phyloP scores from a whole-genome alignment of 108 stramenopile genomes.

The Aurantiochytrium sp. region DNA sequence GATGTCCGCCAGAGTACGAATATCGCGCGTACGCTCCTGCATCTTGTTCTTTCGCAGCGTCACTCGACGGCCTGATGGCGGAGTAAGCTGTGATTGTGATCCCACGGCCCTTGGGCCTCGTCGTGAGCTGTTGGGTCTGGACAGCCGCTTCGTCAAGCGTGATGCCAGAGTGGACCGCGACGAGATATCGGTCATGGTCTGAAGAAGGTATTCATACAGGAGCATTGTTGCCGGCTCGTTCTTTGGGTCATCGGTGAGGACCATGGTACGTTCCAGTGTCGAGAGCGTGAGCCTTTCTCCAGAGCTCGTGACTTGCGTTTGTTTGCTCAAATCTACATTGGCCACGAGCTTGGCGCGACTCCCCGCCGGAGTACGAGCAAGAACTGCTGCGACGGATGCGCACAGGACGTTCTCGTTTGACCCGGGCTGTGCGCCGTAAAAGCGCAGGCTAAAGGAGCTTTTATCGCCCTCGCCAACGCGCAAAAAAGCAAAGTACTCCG shows the following conservation, averaged over 20 bases:
- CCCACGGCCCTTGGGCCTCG: background rate
- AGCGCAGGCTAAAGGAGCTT: background rate
- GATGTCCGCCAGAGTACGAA: background rate
- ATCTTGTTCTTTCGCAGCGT: background rate
- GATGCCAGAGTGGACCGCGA: background rate
- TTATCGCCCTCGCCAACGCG: background rate
- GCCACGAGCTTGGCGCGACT: background rate
- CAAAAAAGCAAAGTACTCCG: background rate
- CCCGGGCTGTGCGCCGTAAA: background rate
- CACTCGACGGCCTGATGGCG: background rate
- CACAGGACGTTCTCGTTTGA: background rate
- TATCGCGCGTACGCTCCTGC: background rate
- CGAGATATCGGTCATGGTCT: background rate
- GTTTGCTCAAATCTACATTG: background rate
- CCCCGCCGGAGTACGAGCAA: background rate
- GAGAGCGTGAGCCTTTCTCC: too few species aligned
- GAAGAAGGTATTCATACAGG: background rate
- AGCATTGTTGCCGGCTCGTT: background rate
- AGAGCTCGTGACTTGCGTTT: background rate
- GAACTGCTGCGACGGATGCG: background rate
- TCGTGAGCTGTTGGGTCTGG: background rate
- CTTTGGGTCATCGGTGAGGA: background rate
- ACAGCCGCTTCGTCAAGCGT: background rate
- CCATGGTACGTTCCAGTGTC: too few species aligned
- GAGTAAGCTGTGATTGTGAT: background rate